Conservation (phyloP, 2,329 filamentous ascomycete genomes). For the Parafenestella ontariensis region DNA sequence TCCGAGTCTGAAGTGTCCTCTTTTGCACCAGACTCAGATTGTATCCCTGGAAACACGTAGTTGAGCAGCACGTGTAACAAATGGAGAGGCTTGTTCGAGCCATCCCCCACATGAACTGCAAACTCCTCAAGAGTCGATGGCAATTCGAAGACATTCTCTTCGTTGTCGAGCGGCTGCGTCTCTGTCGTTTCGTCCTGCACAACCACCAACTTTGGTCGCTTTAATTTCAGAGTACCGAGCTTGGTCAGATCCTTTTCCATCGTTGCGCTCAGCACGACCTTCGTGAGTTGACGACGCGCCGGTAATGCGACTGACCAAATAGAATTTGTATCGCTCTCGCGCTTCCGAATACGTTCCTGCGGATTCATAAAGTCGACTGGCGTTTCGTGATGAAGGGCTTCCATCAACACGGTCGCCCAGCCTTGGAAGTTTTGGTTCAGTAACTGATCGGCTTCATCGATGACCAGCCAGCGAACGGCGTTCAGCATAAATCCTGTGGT, state of each 20-base stretch:
- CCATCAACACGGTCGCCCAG: slow-evolving; percentile 78
- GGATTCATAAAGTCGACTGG: slow-evolving; percentile 55
- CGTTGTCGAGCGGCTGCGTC: slow-evolving; percentile 26
- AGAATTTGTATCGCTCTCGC: slow-evolving; percentile 40
- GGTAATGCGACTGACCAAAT: slow-evolving; percentile 43
- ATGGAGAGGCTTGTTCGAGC: slow-evolving; percentile 74
- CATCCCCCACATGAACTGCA: slow-evolving; percentile 57
- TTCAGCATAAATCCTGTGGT: slow-evolving; percentile 83
- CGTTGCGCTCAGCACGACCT: slow-evolving; percentile 88
- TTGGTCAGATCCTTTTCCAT: slow-evolving; percentile 88
- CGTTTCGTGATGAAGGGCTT: slow-evolving; percentile 61
- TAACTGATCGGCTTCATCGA: slow-evolving; percentile 93
- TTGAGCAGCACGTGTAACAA: slow-evolving; percentile 77
- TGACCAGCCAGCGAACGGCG: slow-evolving; percentile 83
- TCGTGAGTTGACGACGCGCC: slow-evolving; percentile 64
- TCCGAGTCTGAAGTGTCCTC: slow-evolving; percentile 21
- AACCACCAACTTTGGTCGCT: slow-evolving; percentile 76
- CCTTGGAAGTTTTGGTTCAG: slow-evolving; percentile 92
- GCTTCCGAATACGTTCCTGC: slow-evolving; percentile 61
- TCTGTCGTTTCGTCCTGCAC: slow-evolving; percentile 64
- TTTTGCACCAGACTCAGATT: slow-evolving; percentile 16
- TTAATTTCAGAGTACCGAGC: slow-evolving; percentile 74
- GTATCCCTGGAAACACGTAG: slow-evolving; percentile 49
- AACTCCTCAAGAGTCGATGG: slow-evolving; percentile 59
- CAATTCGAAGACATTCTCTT: slow-evolving; percentile 60